Base-by-base conservation (phyloP, 352 stramenopile genomes). In the Pythium rhizo-oryzae region DNA sequence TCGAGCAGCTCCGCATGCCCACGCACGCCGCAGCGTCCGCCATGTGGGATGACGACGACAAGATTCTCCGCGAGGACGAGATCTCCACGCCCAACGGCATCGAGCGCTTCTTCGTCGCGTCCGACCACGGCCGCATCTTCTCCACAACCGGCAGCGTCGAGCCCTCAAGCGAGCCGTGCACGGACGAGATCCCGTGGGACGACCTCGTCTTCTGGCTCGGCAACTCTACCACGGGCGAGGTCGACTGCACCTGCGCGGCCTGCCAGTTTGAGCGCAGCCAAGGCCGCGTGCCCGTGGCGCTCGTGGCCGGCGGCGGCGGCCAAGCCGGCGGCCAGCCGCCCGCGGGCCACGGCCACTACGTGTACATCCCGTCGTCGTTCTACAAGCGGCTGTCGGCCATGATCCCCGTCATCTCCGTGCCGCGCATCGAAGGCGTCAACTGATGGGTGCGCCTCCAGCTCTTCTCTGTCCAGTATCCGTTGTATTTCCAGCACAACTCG, bases 391-490 rank as follows among this genome's bases (percentile, higher is more conserved):
- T 71, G 23, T 59, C 58, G 3, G 64, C 64, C 28, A 81, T 81
- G 76, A 79, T 91, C 39, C 81, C 79, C 19, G 66, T 87, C 50
- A 83, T 91, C 49, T 81, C 79, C 23, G 46, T 88, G 33, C 82
- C 82, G 0, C 77, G 81, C 2, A 89, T 89, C 47, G 82, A 91
- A 60, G 82, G 80, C 19, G 79, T 89, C 39, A 92, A 92, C 59
- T 90, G 67, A 79, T 23, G 19, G 2, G 25, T 2, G 4, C 4
- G 39, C 39, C 3, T 9, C 39, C 8, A n/a, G 13, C 15, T 24
- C 23, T 39, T 47, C 35, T 49, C 8, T 60, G 54, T 60, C 18
- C 33, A 47, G n/a, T 33, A 74, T 74, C 35, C 68, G 62, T 9
- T 71, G 56, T 46, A 9, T 16, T 16, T 16, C 9, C 39, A 16